Evolutionary conservation across 805 yeast genomes (phyloP), one percentile per base, ranked within the genome.

Genomic region (Scheffersomyces lignosus): DNA sequence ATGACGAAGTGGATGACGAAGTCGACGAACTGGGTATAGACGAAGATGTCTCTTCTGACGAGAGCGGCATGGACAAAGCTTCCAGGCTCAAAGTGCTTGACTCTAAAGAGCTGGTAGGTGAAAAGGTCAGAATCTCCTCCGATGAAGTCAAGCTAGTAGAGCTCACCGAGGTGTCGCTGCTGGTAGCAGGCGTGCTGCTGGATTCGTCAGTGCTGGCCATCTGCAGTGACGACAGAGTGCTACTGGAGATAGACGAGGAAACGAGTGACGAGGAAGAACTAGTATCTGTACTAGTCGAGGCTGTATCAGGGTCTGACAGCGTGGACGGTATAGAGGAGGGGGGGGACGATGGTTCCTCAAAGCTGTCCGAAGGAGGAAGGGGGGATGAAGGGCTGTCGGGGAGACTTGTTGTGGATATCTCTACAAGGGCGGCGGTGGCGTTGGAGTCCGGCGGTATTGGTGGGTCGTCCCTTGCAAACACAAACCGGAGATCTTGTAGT

Each of bases 191-290:
- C n/a, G n/a, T n/a, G n/a, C n/a, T n/a, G n/a, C n/a, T n/a, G n/a
- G n/a, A n/a, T n/a, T n/a, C n/a, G n/a, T n/a, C 8, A 22, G 25
- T 9, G 10, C 8, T 12, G 12, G 10, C 25, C 8, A 8, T 22
- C 25, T 8, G 12, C 8, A 12, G 12, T 22, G 25, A 8, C 12
- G 12, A 9, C 12, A 22, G 8, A 8, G 25, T 5, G 33, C 16
- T 13, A 28, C 17, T 17, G 31, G 16, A 20, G 31, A 28, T 20
- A 15, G 33, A 10, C n/a, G n/a, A n/a, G n/a, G n/a, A n/a, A n/a
- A n/a, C n/a, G n/a, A n/a, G n/a, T 9, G 43, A 32, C 14, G 43
- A 14, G 23, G 43, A 31, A 18, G 38, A 32, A 30, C 29, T n/a
- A 13, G 33, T n/a, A n/a, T n/a, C n/a, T n/a, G n/a, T n/a, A n/a